Percentiles rank a stretch among this genome's conserved stretches.
These are phyloP conservation scores for Komagataella pseudopastoris DNA, from an alignment of 805 yeast species.

Conservation along the genomic window DNA sequence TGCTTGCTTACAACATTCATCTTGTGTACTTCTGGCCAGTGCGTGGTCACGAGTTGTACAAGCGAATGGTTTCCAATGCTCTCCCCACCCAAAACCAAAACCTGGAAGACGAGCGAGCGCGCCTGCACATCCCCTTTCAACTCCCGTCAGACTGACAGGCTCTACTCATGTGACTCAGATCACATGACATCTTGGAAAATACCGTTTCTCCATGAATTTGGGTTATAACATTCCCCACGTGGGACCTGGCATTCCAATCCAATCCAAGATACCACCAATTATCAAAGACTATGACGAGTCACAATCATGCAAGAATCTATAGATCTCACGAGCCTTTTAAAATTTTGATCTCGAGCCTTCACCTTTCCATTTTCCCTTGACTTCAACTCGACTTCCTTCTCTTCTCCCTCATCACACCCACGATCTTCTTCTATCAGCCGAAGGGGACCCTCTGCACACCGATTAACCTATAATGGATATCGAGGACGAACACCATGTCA, in stretches of 20 bases:
- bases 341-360: not conserved
- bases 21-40: not conserved
- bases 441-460: not conserved
- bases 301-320: not conserved
- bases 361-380: not conserved
- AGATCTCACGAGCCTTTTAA: not conserved
- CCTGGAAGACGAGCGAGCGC: too few species aligned
- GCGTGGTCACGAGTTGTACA: not conserved
- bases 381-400: not conserved
- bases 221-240: not conserved
- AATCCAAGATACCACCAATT: not conserved
- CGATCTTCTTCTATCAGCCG: not conserved
- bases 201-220: not conserved
- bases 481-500: not conserved
- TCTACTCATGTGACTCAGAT: not conserved
- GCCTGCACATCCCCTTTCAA: too few species aligned
- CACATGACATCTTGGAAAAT: not conserved
- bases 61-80: too few species aligned
- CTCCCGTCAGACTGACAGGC: too few species aligned
- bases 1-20: conserved; percentile 11
- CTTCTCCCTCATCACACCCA: not conserved
- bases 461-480: not conserved
- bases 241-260: not conserved
- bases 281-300: not conserved
- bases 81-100: too few species aligned